Percentiles rank a stretch among this genome's conserved stretches.
Conservation (phyloP, 371 early-diverging fungal genomes). For the Lichtheimia ornata region DNA sequence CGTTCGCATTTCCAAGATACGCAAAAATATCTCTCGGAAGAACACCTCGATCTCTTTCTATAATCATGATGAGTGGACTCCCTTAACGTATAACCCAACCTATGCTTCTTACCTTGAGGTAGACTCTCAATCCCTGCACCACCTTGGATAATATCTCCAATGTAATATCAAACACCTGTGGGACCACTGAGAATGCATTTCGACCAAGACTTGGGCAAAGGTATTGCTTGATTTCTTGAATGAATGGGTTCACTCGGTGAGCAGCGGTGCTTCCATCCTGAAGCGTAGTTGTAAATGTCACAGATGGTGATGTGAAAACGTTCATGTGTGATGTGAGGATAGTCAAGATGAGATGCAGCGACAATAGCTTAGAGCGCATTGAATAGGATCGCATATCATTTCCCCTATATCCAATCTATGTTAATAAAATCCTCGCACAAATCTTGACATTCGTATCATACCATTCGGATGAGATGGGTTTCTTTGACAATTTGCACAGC, state of each 20-base stretch:
- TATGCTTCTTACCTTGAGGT: constrained; percentile 57
- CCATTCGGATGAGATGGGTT: constrained; percentile 55
- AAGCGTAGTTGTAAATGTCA: constrained; percentile 33
- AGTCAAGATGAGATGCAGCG: constrained; percentile 61
- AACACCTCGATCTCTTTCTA: constrained; percentile 74
- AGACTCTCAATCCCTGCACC: constrained; percentile 66
- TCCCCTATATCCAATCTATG: constrained; percentile 26
- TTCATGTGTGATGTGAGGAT: constrained; percentile 59
- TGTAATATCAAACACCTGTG: constrained; percentile 82
- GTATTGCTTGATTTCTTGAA: constrained; percentile 83
- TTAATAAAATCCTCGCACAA: not conserved
- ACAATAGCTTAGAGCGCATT: constrained; percentile 65
- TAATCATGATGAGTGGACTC: not conserved
- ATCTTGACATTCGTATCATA: constrained; percentile 12
- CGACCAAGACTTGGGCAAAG: constrained; percentile 78
- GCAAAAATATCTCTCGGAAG: constrained; percentile 72
- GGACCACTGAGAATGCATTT: constrained; percentile 77
- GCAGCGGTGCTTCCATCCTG: constrained; percentile 19
- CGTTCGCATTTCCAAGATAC: constrained; percentile 69
- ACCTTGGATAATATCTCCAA: constrained; percentile 82
- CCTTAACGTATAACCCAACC: not conserved
- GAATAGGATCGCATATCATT: constrained; percentile 57
- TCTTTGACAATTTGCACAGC: constrained; percentile 91
- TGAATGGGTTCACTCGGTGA: constrained; percentile 54
- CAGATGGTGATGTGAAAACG: constrained; percentile 53